Base-by-base conservation (phyloP, 164 flowering plant species). In the Sextonia rubra region DNA sequence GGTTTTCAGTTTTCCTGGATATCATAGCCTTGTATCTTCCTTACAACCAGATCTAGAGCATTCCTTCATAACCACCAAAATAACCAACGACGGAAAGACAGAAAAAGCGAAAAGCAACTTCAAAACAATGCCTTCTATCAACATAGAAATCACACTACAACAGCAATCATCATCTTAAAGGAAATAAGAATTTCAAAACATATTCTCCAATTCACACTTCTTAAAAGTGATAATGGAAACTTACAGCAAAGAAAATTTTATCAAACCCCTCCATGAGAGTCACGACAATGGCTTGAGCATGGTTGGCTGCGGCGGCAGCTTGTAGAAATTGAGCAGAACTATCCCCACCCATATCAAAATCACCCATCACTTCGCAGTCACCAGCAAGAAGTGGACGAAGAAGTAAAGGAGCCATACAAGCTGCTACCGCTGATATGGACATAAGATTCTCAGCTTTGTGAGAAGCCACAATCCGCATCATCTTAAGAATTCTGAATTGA, bases 241-340 rank as follows among this genome's bases (percentile, higher is more conserved):
- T 80, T 86, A 93, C 99, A 84, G 86, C 92, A 26, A 30, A 49
- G 84, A 96, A 96, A 74, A 96, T 87, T 6, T 77, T 87, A 24
- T 89, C 83, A 77, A 90, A 93, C 77, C 92, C 97, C 78, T 96
- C 99, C 62, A 96, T 72, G 55, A 96, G 81, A 58, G 93, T 92
- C 68, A 90, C 89, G 49, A 85, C 85, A 76, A 96, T 96, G 75
- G 97, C 91, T 82, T 93, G 99, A 77, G 99, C 99, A 84, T 93
- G 97, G 84, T 96, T 96, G 65, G 99, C 99, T 74, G 99, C 99
- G 69, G 97, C 97, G 66, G 99, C 99, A 68, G 99, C 99, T 83
- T 89, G 91, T 75, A 96, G 70, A 77, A 96, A 95, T 80, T 96
- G 99, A 73, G 80, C 69, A 77, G 99, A 96, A 76, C 97, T 87